Conservation (phyloP, 1,139 yeast genomes). For the Nadsonia commutata region DNA sequence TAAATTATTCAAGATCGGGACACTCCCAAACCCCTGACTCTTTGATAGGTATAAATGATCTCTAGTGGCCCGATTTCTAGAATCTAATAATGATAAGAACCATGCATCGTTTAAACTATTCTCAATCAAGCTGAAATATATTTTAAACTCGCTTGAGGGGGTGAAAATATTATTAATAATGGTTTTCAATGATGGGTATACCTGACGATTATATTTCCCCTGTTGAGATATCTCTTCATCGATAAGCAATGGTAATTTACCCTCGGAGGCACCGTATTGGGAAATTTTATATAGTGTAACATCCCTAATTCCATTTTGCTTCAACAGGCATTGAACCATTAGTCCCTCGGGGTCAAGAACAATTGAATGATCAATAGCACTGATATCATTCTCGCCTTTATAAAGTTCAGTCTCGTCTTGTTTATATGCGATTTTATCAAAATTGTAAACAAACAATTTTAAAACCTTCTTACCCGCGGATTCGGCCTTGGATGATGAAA, state of each 20-base stretch:
- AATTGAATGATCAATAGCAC: neutral
- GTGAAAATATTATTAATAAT: neutral
- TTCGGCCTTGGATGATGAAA: neutral
- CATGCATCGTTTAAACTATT: neutral
- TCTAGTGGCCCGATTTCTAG: neutral
- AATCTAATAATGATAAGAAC: neutral
- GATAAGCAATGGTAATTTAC: neutral
- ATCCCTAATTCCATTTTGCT: neutral
- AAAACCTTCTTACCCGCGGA: neutral
- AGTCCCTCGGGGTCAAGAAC: neutral
- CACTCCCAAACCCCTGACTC: neutral
- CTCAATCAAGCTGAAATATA: neutral
- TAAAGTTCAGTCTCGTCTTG: neutral
- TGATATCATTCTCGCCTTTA: neutral
- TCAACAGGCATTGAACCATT: neutral
- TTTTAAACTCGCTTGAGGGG: neutral
- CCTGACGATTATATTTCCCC: neutral
- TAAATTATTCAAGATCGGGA: neutral
- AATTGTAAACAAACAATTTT: neutral
- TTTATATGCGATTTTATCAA: neutral
- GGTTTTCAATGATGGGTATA: neutral
- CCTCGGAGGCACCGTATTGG: neutral
- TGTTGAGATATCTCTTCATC: neutral
- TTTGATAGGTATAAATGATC: neutral
- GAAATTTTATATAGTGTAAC: neutral